These are phyloP conservation scores for Solanum peruvianum DNA, from an alignment of 257 asterid species.

Conservation along the genomic window DNA sequence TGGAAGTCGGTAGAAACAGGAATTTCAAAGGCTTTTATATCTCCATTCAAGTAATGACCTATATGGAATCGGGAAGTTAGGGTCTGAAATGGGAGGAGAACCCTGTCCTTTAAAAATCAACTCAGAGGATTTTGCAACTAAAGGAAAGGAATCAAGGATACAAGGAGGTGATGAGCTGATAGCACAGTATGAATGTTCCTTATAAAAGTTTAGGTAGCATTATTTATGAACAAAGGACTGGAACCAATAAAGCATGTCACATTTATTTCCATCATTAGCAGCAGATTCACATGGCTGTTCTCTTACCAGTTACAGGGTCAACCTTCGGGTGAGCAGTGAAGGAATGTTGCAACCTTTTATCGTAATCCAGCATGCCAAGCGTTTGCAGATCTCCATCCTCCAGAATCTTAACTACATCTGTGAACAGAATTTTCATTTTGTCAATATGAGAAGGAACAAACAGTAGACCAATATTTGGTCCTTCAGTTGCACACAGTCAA, in stretches of 20 bases:
- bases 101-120: not conserved
- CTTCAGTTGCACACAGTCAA: not conserved
- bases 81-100: not conserved
- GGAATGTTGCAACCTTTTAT: slow-evolving; percentile 72
- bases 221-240: not conserved
- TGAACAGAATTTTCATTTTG: not conserved
- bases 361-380: slow-evolving; percentile 86
- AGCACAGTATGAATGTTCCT: not conserved
- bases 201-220: not conserved
- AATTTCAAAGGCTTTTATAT: not conserved
- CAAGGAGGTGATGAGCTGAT: not conserved
- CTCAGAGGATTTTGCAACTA: not conserved
- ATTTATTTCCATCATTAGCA: not conserved
- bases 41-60: not conserved
- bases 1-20: not conserved
- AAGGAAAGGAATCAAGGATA: not conserved
- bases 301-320: slow-evolving; percentile 87
- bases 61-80: not conserved
- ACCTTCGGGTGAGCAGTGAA: slow-evolving; percentile 98
- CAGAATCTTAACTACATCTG: slow-evolving; percentile 86
- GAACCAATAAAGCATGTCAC: not conserved
- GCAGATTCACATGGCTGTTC: not conserved
- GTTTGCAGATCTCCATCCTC: slow-evolving; percentile 98
- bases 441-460: not conserved
- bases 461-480: not conserved